These are phyloP conservation scores for Ophiocordyceps camponoti-floridani DNA, from an alignment of 2,329 filamentous ascomycete species.

Conservation along the genomic window DNA sequence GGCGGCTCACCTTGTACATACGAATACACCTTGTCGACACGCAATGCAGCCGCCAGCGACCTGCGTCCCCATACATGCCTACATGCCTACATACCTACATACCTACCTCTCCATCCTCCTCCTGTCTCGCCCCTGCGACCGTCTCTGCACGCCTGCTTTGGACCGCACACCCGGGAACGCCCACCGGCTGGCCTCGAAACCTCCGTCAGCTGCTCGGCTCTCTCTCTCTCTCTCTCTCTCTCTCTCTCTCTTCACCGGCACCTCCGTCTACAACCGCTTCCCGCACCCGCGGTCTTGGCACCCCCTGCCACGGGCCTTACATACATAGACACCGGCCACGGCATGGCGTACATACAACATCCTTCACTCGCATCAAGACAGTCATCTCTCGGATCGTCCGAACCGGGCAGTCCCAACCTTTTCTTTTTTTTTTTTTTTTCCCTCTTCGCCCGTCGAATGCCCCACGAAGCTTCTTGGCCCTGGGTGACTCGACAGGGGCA, in stretches of 20 bases:
- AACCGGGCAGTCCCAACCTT: slow-evolving; percentile 1
- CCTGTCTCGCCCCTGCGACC: neutral
- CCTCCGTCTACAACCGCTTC: neutral
- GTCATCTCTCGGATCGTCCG: neutral
- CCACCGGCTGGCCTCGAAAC: too few species aligned
- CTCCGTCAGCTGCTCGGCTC: too few species aligned
- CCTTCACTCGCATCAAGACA: too few species aligned
- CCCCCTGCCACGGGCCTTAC: neutral
- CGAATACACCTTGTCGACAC: too few species aligned
- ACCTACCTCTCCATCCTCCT: neutral
- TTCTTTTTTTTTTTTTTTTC: too few species aligned
- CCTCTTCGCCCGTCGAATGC: slow-evolving; percentile 2
- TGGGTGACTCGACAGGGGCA: neutral
- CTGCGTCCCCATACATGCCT: too few species aligned
- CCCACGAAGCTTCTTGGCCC: slow-evolving; percentile 1
- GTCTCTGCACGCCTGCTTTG: too few species aligned
- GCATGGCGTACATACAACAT: too few species aligned
- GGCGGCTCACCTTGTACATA: too few species aligned
- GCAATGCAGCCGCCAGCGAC: too few species aligned
- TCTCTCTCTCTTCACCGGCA: neutral
- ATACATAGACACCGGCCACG: neutral
- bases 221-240: too few species aligned
- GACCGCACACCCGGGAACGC: too few species aligned
- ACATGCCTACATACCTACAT: neutral
- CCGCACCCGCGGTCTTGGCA: neutral